Conservation (phyloP, 2,329 filamentous ascomycete species). For the Metarhizium anisopliae region DNA sequence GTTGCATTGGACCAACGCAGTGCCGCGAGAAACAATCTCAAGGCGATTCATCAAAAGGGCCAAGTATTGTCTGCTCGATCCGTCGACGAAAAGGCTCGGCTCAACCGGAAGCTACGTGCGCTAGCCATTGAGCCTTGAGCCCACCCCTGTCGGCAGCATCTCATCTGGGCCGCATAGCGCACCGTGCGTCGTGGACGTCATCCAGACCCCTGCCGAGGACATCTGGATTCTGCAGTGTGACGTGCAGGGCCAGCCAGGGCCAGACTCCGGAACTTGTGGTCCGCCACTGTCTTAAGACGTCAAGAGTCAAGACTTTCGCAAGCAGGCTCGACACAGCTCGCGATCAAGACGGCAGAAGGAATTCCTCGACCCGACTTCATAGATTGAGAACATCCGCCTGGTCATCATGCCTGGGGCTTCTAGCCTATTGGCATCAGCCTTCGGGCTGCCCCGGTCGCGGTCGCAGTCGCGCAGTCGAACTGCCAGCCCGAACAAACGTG, state of each 20-base stretch:
- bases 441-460: conserved; percentile 22
- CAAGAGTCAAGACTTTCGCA: no score
- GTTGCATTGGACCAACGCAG: not conserved
- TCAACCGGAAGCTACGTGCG: not conserved
- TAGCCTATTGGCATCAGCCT: conserved; percentile 23
- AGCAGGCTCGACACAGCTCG: not conserved
- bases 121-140: not conserved
- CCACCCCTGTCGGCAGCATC: not conserved
- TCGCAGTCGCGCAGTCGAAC: conserved; percentile 10
- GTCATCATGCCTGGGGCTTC: conserved; percentile 19
- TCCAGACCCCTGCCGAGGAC: not conserved
- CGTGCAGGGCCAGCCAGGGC: not conserved
- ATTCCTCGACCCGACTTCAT: not conserved
- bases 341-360: not conserved
- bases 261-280: not conserved
- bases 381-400: not conserved
- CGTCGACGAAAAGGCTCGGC: not conserved
- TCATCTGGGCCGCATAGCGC: not conserved
- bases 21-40: not conserved
- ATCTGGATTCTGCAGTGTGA: not conserved
- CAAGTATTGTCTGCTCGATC: not conserved
- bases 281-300: not conserved
- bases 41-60: not conserved
- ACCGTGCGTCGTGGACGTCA: not conserved
- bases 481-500: conserved; percentile 7